A percentile compares a stretch with the other conserved stretches of the same genome.
Conservation (phyloP, 306 rosid genomes). For the Trichosanthes truncata region DNA sequence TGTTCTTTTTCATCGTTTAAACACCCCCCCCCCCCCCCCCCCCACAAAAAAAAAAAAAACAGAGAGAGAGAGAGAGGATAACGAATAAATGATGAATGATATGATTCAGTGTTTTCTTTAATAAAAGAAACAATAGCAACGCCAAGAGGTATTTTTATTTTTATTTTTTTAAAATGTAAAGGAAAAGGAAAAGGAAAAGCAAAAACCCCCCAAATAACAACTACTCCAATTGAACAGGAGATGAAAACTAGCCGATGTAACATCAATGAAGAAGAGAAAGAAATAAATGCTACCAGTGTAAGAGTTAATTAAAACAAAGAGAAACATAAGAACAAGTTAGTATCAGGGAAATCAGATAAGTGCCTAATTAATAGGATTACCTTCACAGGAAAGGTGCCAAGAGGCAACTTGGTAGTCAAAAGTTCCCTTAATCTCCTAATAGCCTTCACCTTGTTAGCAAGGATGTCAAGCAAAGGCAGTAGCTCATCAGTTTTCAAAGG, state of each 20-base stretch:
- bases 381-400: slow-evolving; percentile 91
- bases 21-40: too few species aligned
- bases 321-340: neutral
- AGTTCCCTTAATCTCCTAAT: slow-evolving; percentile 91
- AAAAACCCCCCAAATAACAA: neutral
- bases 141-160: too few species aligned
- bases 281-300: neutral
- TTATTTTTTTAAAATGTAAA: too few species aligned
- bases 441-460: slow-evolving; percentile 96
- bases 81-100: neutral
- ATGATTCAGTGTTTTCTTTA: neutral
- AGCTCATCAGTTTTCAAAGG: slow-evolving; percentile 95
- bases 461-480: slow-evolving; percentile 87
- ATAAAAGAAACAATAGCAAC: neutral
- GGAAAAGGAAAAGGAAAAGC: neutral
- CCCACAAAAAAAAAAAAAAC: too few species aligned
- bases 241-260: neutral
- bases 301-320: neutral
- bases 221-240: neutral
- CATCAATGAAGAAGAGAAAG: neutral
- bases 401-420: slow-evolving; percentile 89
- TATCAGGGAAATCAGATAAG: neutral
- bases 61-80: neutral
- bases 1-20: neutral
- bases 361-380: slow-evolving; percentile 25